phyloP scores from a whole-genome alignment of 2,329 filamentous ascomycete genomes.

The Metarhizium sp. region DNA sequence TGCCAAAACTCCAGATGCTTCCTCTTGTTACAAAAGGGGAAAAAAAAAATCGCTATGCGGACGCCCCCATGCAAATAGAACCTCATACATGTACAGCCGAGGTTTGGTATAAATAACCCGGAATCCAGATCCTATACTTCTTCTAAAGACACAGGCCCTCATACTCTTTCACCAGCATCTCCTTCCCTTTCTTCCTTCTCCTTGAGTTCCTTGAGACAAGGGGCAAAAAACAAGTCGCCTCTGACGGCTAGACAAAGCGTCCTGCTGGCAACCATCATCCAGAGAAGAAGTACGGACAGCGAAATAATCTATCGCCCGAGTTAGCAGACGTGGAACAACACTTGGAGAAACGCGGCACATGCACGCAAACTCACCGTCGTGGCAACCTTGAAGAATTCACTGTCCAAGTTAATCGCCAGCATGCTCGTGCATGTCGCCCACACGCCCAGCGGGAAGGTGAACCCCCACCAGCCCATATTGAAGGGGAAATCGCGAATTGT shows the following conservation, averaged over 20 bases:
- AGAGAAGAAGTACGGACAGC: constrained; percentile 29
- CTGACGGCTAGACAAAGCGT: constrained; percentile 28
- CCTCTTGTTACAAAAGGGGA: neutral
- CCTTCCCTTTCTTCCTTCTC: constrained; percentile 21
- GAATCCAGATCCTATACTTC: neutral
- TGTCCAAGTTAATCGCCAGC: constrained; percentile 31
- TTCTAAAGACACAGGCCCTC: neutral
- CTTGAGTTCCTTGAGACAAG: constrained; percentile 29
- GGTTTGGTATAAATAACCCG: too few relatives aligned
- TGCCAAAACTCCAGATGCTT: neutral
- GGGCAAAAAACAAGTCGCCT: constrained; percentile 35
- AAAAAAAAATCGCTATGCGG: neutral
- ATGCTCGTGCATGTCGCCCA: constrained; percentile 30
- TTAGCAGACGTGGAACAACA: neutral
- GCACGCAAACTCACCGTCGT: constrained; percentile 20
- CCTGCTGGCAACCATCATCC: constrained; percentile 29
- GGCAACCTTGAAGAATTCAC: constrained; percentile 31
- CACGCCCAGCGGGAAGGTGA: constrained; percentile 37
- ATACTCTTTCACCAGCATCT: constrained; percentile 18
- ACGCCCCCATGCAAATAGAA: neutral
- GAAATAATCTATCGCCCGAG: constrained; percentile 27
- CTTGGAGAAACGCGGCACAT: neutral
- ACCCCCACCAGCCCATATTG: constrained; percentile 40
- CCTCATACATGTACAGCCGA: neutral
- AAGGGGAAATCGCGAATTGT: constrained; percentile 32